Percentiles rank a stretch among this genome's conserved stretches.
Evolutionary conservation across 2,329 filamentous ascomycete genomes (phyloP).

Genomic region (Venturiaceae sp.): DNA sequence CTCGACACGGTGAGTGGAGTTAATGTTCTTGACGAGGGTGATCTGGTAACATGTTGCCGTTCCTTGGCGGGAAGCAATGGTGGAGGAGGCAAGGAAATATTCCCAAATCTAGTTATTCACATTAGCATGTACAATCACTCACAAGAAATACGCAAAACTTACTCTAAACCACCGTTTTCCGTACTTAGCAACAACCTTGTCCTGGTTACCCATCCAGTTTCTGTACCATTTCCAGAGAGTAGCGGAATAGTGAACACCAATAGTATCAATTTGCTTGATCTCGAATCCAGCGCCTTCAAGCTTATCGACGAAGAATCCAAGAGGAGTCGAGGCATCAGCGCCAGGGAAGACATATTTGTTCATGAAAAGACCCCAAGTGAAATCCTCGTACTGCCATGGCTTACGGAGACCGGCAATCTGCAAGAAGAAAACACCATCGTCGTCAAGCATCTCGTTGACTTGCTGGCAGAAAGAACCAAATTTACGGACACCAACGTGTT

Average conservation of each 20-base stretch:
- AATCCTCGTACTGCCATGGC: slow-evolving; percentile 94
- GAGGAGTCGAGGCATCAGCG: slow-evolving; percentile 87
- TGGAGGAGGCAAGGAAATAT: slow-evolving; percentile 78
- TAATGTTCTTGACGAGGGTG: slow-evolving; percentile 80
- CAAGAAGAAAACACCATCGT: slow-evolving; percentile 91
- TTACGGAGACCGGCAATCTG: slow-evolving; percentile 92
- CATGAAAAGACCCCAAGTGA: slow-evolving; percentile 98
- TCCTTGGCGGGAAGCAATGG: slow-evolving; percentile 76
- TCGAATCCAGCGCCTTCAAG: slow-evolving; percentile 85
- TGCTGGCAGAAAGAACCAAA: slow-evolving; percentile 73
- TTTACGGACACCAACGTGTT: slow-evolving; percentile 93
- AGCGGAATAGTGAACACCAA: slow-evolving; percentile 94
- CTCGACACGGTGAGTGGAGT: slow-evolving; percentile 72
- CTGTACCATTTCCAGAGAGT: slow-evolving; percentile 98
- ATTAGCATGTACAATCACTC: slow-evolving; percentile 8
- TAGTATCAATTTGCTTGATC: slow-evolving; percentile 83
- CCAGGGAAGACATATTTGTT: slow-evolving; percentile 99
- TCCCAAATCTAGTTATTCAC: slow-evolving; percentile 66
- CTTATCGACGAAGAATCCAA: slow-evolving; percentile 76
- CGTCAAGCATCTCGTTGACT: slow-evolving; percentile 90
- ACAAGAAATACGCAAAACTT: slow-evolving; percentile 30
- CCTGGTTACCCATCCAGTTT: slow-evolving; percentile 91
- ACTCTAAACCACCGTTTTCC: slow-evolving; percentile 92
- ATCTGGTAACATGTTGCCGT: slow-evolving; percentile 82
- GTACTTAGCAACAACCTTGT: slow-evolving; percentile 92